A percentile compares a stretch with the other conserved stretches of the same genome.
Conservation (phyloP, 768 basidiomycete genomes). For the Ephemerocybe angulata region DNA sequence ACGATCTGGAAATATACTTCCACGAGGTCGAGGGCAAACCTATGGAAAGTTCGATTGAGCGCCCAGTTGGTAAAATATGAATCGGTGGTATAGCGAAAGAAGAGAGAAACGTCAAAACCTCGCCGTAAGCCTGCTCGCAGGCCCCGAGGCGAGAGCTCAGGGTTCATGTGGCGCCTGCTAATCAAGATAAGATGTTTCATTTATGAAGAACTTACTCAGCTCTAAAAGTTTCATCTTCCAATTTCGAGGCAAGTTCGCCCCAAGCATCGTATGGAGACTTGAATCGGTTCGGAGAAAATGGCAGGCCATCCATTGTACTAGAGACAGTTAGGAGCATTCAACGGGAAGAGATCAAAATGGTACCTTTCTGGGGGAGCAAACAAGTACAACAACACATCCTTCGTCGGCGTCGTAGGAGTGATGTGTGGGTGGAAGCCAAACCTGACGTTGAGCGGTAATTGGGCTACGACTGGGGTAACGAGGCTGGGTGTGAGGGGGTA, state of each 20-base stretch:
- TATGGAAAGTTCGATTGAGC: constrained; percentile 30
- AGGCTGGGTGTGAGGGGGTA: constrained; percentile 16
- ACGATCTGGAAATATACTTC: constrained; percentile 95
- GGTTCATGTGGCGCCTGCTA: constrained; percentile 4
- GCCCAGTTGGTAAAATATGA: constrained; percentile 12
- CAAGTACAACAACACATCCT: constrained; percentile 65
- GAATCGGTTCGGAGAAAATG: constrained; percentile 31
- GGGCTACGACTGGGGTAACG: constrained; percentile 21
- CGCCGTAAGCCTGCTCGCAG: neutral
- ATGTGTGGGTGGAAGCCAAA: constrained; percentile 51
- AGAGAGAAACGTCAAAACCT: constrained; percentile 1
- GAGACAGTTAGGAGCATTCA: constrained; percentile 13
- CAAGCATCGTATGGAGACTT: constrained; percentile 60
- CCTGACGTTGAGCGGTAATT: constrained; percentile 40
- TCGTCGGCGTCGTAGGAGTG: constrained; percentile 56
- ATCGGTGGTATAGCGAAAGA: constrained; percentile 12
- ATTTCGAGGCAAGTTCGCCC: constrained; percentile 70
- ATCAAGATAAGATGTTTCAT: constrained; percentile 24
- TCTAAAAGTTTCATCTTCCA: constrained; percentile 71
- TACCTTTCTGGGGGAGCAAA: constrained; percentile 69
- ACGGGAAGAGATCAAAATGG: constrained; percentile 33
- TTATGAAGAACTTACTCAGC: constrained; percentile 67
- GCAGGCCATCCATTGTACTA: constrained; percentile 35
- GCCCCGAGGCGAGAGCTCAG: neutral
- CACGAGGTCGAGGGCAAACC: constrained; percentile 89